Evolutionary conservation across 768 basidiomycete species (phyloP).

Genomic region (Leccinum fibrillosum): DNA sequence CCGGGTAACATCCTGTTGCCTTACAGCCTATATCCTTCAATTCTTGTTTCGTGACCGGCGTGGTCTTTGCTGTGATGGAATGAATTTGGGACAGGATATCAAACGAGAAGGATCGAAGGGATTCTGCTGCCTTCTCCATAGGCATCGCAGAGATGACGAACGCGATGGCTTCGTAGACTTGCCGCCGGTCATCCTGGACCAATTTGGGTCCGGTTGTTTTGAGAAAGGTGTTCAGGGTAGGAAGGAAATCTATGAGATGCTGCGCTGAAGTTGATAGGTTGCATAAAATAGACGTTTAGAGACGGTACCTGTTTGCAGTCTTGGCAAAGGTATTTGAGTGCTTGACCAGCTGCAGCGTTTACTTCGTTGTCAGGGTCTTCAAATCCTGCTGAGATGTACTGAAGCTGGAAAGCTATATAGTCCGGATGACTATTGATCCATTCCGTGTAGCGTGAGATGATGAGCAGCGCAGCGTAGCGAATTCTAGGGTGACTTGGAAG

Average conservation of each 20-base stretch:
- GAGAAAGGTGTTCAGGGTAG: constrained; percentile 88
- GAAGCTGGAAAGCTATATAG: constrained; percentile 81
- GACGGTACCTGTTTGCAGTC: constrained; percentile 80
- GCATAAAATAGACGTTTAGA: constrained; percentile 6
- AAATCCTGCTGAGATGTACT: constrained; percentile 91
- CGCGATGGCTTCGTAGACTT: constrained; percentile 95
- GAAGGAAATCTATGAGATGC: constrained; percentile 90
- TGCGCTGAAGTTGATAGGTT: constrained; percentile 27
- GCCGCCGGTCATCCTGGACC: constrained; percentile 80
- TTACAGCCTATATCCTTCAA: constrained; percentile 64
- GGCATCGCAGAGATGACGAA: constrained; percentile 95
- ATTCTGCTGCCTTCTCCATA: constrained; percentile 81
- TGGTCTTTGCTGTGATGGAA: constrained; percentile 50
- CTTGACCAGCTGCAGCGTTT: constrained; percentile 90
- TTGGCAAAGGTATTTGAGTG: constrained; percentile 94
- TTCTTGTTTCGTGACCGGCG: constrained; percentile 64
- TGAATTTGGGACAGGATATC: constrained; percentile 83
- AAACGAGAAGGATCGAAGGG: constrained; percentile 80
- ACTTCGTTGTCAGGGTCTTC: constrained; percentile 79
- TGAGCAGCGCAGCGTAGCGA: constrained; percentile 91
- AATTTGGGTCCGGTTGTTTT: constrained; percentile 76
- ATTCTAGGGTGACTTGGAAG: constrained; percentile 89
- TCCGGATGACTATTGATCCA: constrained; percentile 91
- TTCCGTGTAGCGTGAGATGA: constrained; percentile 93
- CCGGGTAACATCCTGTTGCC: constrained; percentile 23